phyloP scores from a whole-genome alignment of 2,329 filamentous ascomycete genomes.

The Nothomitra cinnamomea region DNA sequence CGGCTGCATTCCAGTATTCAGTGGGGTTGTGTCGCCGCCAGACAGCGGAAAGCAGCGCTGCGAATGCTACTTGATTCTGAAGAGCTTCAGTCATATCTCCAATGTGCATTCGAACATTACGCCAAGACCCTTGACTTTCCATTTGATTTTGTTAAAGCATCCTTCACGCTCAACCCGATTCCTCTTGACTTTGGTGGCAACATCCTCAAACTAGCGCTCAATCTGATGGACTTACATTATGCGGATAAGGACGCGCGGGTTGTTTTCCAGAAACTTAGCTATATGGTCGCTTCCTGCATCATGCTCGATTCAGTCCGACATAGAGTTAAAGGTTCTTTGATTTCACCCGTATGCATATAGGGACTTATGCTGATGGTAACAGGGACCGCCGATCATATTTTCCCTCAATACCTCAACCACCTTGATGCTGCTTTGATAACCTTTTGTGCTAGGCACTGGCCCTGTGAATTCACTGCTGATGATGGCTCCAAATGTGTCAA shows the following conservation, averaged over 20 bases:
- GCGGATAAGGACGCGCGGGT: constrained; percentile 10
- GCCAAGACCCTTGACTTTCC: constrained; percentile 25
- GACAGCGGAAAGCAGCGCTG: constrained; percentile 25
- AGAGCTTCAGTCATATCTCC: constrained; percentile 30
- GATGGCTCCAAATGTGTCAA: constrained; percentile 20
- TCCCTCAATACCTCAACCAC: constrained; percentile 26
- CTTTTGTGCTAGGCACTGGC: constrained; percentile 29
- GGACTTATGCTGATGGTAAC: constrained; percentile 1
- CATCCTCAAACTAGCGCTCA: constrained; percentile 30
- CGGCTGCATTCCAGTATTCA: constrained; percentile 29
- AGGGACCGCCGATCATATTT: constrained; percentile 22
- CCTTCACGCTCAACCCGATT: constrained; percentile 28
- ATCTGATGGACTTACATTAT: constrained; percentile 20
- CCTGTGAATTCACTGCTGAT: constrained; percentile 24
- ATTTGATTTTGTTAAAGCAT: constrained; percentile 34
- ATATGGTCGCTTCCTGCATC: constrained; percentile 33
- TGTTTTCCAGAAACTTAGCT: constrained; percentile 28
- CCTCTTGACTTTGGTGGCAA: constrained; percentile 32
- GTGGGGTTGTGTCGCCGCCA: constrained; percentile 24
- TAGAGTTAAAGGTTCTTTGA: constrained; percentile 14
- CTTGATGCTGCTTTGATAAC: constrained; percentile 26
- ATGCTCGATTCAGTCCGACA: constrained; percentile 29
- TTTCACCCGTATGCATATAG: no score
- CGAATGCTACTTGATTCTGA: constrained; percentile 32
- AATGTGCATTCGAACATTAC: constrained; percentile 34